A percentile compares a stretch with the other conserved stretches of the same genome.
phyloP scores from a whole-genome alignment of 768 basidiomycete genomes.

The Hygrocybe punicea region DNA sequence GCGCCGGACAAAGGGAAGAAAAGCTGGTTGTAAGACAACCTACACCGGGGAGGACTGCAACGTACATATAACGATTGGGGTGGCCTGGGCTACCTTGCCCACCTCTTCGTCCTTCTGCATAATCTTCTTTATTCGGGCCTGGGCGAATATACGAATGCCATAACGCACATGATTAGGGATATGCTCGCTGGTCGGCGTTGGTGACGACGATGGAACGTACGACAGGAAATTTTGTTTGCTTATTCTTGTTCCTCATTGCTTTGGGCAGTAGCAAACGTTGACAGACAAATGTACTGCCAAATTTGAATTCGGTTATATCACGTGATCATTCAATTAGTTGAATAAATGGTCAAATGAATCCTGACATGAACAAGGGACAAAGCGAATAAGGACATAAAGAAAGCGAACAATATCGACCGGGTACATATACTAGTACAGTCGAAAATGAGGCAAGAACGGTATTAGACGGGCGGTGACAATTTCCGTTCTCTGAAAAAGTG shows the following conservation, averaged over 20 bases:
- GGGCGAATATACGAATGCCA: neutral
- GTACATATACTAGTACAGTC: no score
- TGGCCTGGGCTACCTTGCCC: conserved; percentile 95
- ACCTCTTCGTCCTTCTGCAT: conserved; percentile 99
- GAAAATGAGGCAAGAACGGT: no score
- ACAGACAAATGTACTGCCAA: neutral
- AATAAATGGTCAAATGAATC: no score
- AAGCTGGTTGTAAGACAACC: neutral
- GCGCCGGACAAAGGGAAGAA: neutral
- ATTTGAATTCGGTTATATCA: neutral
- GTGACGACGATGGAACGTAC: conserved; percentile 44
- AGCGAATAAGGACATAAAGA: no score
- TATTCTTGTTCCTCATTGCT: conserved; percentile 85
- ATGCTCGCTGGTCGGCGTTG: neutral
- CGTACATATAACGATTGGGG: conserved; percentile 94
- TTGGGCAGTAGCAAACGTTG: neutral
- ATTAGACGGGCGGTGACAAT: conserved; percentile 1
- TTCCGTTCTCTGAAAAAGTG: conserved; percentile 6
- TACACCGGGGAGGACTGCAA: conserved; percentile 14
- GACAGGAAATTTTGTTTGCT: conserved; percentile 87
- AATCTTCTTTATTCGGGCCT: conserved; percentile 98
- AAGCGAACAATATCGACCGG: no score
- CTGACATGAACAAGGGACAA: no score
- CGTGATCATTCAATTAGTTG: no score
- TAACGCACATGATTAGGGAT: neutral